Evolutionary conservation across 768 basidiomycete species (phyloP), one percentile per base, ranked within the genome.

Genomic region (Trametes gibbosa): DNA sequence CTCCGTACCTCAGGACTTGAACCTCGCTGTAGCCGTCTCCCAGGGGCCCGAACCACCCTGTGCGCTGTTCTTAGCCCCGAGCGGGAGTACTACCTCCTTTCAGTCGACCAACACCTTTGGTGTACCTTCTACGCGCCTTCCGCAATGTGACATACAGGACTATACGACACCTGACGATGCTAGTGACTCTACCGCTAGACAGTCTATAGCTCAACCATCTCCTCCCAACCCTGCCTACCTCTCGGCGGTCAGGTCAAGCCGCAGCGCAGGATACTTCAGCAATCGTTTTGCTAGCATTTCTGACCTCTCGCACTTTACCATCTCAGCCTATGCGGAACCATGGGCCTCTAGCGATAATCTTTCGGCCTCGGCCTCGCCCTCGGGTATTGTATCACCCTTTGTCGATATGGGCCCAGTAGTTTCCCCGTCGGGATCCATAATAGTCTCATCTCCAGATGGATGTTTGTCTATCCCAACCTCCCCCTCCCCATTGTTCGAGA

Each of bases 71-170:
- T 37, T 64, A 5, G 37, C 29, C 24, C 63, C 63, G 5, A 64
- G 63, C 41, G 45, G 42, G 10, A 68, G 67, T 50, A 47, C 62
- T 2, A 62, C 49, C 9, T 65, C 66, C 0, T 50, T 65, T 3
- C 47, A 58, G n/a, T 65, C 65, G 4, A 61, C 55, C 16, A 63
- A 64, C 16, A 68, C 67, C 14, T 68, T 68, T 46, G 67, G 67
- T 5, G 5, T 48, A 9, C 55, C 50, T n/a, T 19, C 10, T 49
- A 46, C 16, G 50, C 43, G 29, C 5, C 10, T 10, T 32, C 32
- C 21, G 21, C 14, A 50, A 21, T n/a, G 29, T 42, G 41, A 29
- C 24, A 25, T 8, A 2, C 19, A 47, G 4, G 21, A 19, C 23
- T 14, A 17, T 23, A 21, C 24, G 5, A 13, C 50, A 12, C 14